These are phyloP conservation scores for Citrus inodora DNA, from an alignment of 345 rosid genomes.

Conservation along the genomic window DNA sequence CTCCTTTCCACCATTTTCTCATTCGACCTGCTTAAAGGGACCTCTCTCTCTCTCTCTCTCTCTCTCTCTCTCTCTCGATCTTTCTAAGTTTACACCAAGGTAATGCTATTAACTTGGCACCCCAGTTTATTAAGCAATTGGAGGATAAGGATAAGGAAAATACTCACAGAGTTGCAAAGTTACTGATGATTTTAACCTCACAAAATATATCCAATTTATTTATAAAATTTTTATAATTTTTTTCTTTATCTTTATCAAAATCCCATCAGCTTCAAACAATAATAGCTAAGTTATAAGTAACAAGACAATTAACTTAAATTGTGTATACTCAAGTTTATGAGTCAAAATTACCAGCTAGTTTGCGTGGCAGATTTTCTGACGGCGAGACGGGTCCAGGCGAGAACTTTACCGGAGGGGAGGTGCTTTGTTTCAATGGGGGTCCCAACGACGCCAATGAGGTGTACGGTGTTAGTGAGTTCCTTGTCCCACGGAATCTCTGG, in stretches of 20 bases:
- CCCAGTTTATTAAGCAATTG: not conserved
- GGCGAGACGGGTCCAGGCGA: conserved; percentile 61
- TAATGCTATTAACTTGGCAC: not conserved
- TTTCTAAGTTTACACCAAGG: not conserved
- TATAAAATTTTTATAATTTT: not conserved
- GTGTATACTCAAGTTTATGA: not conserved
- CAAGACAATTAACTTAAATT: not conserved
- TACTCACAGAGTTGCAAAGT: not conserved
- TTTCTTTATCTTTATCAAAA: not conserved
- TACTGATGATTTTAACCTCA: not conserved
- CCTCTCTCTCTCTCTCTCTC: no score
- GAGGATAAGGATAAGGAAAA: no score
- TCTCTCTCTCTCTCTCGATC: not conserved
- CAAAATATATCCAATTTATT: not conserved
- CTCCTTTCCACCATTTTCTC: not conserved
- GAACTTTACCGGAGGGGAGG: conserved; percentile 51
- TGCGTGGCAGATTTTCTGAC: conserved; percentile 49
- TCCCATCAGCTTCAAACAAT: not conserved
- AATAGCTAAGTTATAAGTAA: not conserved
- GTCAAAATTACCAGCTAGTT: conserved; percentile 38
- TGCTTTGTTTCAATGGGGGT: conserved; percentile 47
- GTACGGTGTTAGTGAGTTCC: conserved; percentile 53
- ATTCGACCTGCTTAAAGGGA: not conserved
- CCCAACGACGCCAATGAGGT: conserved; percentile 55
- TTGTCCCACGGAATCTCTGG: conserved; percentile 52